Conservation (phyloP, 2,329 filamentous ascomycete genomes). For the Cyanodermella asteris region DNA sequence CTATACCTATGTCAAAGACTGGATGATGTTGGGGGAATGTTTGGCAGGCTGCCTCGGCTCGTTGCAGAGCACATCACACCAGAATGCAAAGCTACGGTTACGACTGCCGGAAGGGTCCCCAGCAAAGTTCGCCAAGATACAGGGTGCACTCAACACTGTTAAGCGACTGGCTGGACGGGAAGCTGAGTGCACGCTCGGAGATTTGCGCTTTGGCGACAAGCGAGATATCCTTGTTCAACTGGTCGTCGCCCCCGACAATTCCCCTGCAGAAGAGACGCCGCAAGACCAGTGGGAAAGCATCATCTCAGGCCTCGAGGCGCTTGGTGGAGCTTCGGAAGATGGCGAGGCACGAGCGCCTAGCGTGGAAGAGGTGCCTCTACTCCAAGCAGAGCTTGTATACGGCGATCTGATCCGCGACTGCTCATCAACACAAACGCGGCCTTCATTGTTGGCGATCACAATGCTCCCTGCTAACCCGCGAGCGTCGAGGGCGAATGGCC, state of each 20-base stretch:
- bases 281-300: constrained; percentile 96
- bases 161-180: constrained; percentile 89
- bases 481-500: constrained; percentile 31
- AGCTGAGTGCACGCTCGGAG: constrained; percentile 77
- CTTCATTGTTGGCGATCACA: constrained; percentile 81
- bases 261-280: constrained; percentile 60
- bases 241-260: constrained; percentile 70
- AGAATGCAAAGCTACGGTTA: constrained; percentile 91
- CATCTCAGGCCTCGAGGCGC: constrained; percentile 79
- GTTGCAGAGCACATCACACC: constrained; percentile 86
- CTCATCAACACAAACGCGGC: constrained; percentile 63
- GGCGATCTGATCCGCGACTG: constrained; percentile 85
- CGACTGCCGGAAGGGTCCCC: constrained; percentile 88
- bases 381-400: constrained; percentile 86
- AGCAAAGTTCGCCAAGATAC: constrained; percentile 97
- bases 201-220: constrained; percentile 90
- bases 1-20: constrained; percentile 97
- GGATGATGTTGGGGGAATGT: constrained; percentile 99
- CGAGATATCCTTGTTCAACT: constrained; percentile 83
- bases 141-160: constrained; percentile 82
- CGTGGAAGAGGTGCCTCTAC: constrained; percentile 82
- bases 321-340: constrained; percentile 68
- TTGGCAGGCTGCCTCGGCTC: constrained; percentile 80
- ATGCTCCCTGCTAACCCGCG: constrained; percentile 54
- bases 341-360: constrained; percentile 68